These are phyloP conservation scores for Karstenula rhodostoma DNA, from an alignment of 2,329 filamentous ascomycete genomes.

Conservation along the genomic window DNA sequence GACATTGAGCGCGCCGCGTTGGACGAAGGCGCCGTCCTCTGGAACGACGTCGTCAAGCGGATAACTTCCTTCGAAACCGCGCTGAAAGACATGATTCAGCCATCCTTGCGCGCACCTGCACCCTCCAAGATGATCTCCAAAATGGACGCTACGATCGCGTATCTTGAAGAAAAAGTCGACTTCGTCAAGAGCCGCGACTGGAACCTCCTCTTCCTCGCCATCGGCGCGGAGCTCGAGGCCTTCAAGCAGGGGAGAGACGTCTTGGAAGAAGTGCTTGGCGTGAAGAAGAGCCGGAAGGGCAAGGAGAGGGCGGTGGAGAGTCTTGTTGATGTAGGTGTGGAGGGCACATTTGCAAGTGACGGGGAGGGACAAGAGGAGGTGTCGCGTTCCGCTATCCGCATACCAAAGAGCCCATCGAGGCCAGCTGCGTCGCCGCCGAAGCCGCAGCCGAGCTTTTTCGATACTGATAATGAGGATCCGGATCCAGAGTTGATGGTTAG, in stretches of 20 bases:
- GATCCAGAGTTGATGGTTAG: slow-evolving; percentile 60
- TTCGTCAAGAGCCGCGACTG: slow-evolving; percentile 70
- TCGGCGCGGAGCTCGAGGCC: slow-evolving; percentile 76
- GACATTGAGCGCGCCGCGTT: slow-evolving; percentile 71
- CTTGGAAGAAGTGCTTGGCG: slow-evolving; percentile 54
- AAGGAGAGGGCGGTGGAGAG: slow-evolving; percentile 26
- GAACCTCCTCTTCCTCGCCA: slow-evolving; percentile 78
- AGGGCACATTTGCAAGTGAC: slow-evolving; percentile 7
- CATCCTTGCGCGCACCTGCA: neutral
- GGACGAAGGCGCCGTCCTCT: slow-evolving; percentile 71
- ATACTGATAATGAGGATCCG: slow-evolving; percentile 55
- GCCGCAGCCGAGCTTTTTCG: slow-evolving; percentile 41
- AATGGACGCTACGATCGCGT: slow-evolving; percentile 65
- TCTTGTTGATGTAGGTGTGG: slow-evolving; percentile 28
- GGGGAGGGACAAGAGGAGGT: slow-evolving; percentile 35
- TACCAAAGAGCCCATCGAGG: slow-evolving; percentile 35
- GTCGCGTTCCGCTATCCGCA: slow-evolving; percentile 42
- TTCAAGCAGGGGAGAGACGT: slow-evolving; percentile 68
- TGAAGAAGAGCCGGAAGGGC: slow-evolving; percentile 38
- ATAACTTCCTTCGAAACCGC: slow-evolving; percentile 71
- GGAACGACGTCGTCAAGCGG: slow-evolving; percentile 68
- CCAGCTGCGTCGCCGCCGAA: slow-evolving; percentile 34
- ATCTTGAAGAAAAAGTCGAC: slow-evolving; percentile 63
- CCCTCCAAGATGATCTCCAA: slow-evolving; percentile 40
- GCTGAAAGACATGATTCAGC: slow-evolving; percentile 64